Evolutionary conservation across 2,329 filamentous ascomycete species (phyloP), one percentile per base, ranked within the genome.

Genomic region (Diaporthe australafricana): DNA sequence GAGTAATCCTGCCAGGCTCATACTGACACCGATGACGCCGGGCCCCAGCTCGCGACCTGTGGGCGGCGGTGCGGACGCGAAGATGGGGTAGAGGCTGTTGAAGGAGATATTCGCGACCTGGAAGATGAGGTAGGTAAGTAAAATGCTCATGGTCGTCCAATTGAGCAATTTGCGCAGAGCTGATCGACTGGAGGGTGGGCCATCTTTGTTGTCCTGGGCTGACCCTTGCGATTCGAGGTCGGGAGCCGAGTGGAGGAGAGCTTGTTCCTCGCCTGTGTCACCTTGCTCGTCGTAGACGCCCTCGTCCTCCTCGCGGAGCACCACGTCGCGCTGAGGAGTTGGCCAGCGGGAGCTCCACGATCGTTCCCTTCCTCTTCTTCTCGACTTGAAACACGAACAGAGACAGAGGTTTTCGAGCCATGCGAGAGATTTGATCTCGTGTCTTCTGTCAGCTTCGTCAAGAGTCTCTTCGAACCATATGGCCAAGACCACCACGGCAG

Each of bases 1-100:
- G 17, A 94, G 91, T 2, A 92, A 81, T 0, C 96, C 95, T 0
- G 96, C 94, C 74, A 97, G 92, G 0, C 94, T 96, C 67, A 98
- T 86, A 0, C 93, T 94, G 22, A 98, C 83, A 0, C 96, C 96
- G 55, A 98, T 98, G 72, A 93, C 94, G 70, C 90, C 88, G 0
- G 96, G 94, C 0, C 88, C 88, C 4, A 98, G 85, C 0, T 87
- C 86, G 50, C 96, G 92, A 22, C 96, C 96, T 0, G 91, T 92
- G 0, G 96, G 96, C 0, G 91, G 86, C 0, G 88, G 82, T 0
- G 93, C 91, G 69, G 95, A 91, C 0, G 92, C 94, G 77, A 98
- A 99, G 68, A 98, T 96, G 0, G 96, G 96, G 77, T 97, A 99
- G 0, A 99, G 86, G 22, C 94, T 96, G 82, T 98, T 98, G 87